Evolutionary conservation across 495 filamentous ascomycete species (phyloP).

Genomic region (Elasticomyces elasticus): DNA sequence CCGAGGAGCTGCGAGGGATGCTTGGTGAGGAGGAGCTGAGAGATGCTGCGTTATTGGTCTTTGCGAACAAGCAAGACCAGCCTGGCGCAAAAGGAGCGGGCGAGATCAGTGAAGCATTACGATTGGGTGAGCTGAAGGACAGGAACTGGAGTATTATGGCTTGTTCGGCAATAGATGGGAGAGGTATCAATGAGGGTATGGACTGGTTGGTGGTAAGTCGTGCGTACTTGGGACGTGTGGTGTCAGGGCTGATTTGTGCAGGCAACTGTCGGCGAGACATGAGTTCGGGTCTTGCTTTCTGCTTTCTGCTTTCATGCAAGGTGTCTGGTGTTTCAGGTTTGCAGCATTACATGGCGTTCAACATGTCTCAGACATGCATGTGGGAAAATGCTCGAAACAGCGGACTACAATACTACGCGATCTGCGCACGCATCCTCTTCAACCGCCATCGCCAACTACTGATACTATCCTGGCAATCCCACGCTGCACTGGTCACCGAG

Average conservation of each 20-base stretch:
- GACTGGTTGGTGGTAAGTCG: slow-evolving; percentile 91
- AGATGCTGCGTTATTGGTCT: slow-evolving; percentile 85
- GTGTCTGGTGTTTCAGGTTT: neutral
- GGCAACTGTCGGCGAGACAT: slow-evolving; percentile 22
- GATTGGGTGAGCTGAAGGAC: slow-evolving; percentile 80
- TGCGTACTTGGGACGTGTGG: neutral
- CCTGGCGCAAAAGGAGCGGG: slow-evolving; percentile 93
- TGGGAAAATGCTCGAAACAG: no score
- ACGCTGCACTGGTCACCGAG: no score
- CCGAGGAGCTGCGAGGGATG: slow-evolving; percentile 91
- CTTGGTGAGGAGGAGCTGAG: slow-evolving; percentile 90
- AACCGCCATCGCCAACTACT: no score
- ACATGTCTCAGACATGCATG: neutral
- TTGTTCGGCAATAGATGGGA: slow-evolving; percentile 90
- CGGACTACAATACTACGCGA: no score
- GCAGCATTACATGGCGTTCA: neutral
- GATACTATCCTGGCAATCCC: no score
- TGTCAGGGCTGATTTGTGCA: slow-evolving; percentile 1
- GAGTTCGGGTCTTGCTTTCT: neutral
- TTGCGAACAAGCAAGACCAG: slow-evolving; percentile 98
- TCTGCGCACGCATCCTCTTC: no score
- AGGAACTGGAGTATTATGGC: slow-evolving; percentile 98
- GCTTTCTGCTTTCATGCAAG: neutral
- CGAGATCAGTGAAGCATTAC: slow-evolving; percentile 88
- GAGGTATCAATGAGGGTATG: slow-evolving; percentile 92